A percentile compares a stretch with the other conserved stretches of the same genome.
Conservation (phyloP, 1,284 basidiomycete species). For the Cutaneotrichosporon cavernicola region DNA sequence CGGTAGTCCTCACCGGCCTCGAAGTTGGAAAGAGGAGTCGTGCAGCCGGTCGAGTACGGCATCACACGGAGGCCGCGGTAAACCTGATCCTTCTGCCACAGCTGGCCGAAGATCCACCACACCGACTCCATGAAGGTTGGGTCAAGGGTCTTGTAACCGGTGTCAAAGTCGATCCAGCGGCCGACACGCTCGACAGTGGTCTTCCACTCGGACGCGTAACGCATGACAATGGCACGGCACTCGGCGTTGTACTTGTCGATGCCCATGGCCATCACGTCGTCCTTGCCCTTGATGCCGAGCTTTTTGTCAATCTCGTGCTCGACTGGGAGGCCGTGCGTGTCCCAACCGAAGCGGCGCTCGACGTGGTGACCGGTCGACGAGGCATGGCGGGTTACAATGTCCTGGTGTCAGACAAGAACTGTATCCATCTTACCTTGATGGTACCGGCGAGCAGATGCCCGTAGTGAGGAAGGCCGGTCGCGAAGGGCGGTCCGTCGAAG, state of each 20-base stretch:
- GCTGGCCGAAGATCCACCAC: conserved; percentile 98
- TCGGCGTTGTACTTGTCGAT: conserved; percentile 98
- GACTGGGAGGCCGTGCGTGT: conserved; percentile 97
- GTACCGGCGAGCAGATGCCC: conserved; percentile 80
- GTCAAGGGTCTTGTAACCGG: conserved; percentile 98
- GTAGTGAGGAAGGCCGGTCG: conserved; percentile 95
- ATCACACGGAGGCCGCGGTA: conserved; percentile 94
- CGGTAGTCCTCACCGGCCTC: conserved; percentile 92
- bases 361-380: conserved; percentile 93
- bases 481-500: conserved; percentile 98
- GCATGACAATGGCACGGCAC: conserved; percentile 96
- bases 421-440: conserved; percentile 70
- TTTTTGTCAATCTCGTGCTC: conserved; percentile 99
- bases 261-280: conserved; percentile 92
- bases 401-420: conserved; percentile 57
- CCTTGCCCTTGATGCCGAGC: conserved; percentile 85
- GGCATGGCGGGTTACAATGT: conserved; percentile 94
- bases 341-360: conserved; percentile 96
- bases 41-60: conserved; percentile 97
- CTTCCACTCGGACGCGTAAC: conserved; percentile 92
- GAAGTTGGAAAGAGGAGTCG: conserved; percentile 96
- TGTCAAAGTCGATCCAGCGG: conserved; percentile 99
- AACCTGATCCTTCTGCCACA: conserved; percentile 90
- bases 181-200: conserved; percentile 95
- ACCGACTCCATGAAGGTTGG: conserved; percentile 94